Base-by-base conservation (phyloP, 176 grass and related monocot genomes). In the Themeda triandra region DNA sequence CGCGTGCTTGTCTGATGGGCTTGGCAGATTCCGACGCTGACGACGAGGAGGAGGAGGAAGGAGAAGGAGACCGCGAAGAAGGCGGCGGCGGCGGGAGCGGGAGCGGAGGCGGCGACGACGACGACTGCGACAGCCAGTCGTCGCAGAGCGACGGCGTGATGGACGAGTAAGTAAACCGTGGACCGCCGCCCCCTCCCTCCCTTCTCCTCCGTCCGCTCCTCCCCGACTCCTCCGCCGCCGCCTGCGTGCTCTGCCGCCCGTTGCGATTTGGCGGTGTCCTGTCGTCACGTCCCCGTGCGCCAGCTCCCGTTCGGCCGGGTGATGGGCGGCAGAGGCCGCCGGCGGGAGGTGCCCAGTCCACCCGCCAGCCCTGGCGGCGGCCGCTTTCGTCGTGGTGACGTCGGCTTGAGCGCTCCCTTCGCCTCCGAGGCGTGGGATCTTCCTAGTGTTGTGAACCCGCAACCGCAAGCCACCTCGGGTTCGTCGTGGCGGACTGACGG, bases 11-110 rank as follows among this genome's bases (percentile, higher is more conserved):
- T 76, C 63, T 77, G 5, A 2, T 84, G 63, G 80, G 39, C 32
- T 36, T 63, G 10, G 81, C 76, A 91, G 89, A 91, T 87, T 91
- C 89, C 48, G 89, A 90, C 59, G 89, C 84, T 27, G 89, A 79
- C 62, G 89, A 75, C 14, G 74, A 81, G 69, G 76, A 80, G 15
- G 60, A 54, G 51, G 74, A 80, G 69, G 75, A 80, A 11, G 60
- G 19, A 17, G 48, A 54, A 3, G 67, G 60, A 10, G 54, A 84
- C 24, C 64, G 64, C 64, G 42, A 53, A 2, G 78, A 29, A 11
- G 80, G 73, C 86, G 66, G 86, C 37, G 67, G 32, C 19, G 66
- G n/a, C 56, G 23, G 54, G 8, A 3, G 21, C 59, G 59, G n/a
- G 58, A 25, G 58, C 58, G 58, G 10, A 3, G 5, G 72, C 59